These are phyloP conservation scores for Rhododendron kiyosumense DNA, from an alignment of 148 eudicot species.

Conservation along the genomic window DNA sequence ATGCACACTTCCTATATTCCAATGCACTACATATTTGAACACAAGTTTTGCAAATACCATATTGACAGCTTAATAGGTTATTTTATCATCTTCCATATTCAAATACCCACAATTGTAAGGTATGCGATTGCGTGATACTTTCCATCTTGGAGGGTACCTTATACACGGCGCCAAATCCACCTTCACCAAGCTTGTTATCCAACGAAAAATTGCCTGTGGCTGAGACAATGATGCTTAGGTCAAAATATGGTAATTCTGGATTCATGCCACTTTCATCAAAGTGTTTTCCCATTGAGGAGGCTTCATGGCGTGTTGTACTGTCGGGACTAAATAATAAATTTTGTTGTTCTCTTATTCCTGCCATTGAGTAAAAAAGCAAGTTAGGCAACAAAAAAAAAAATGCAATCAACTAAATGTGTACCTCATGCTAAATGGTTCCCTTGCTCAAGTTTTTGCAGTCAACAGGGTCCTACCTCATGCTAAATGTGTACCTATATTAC, in stretches of 20 bases:
- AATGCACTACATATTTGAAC: not conserved
- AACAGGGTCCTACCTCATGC: conserved; percentile 73
- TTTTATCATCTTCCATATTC: not conserved
- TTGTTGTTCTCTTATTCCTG: conserved; percentile 22
- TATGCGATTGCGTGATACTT: not conserved
- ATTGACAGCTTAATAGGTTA: not conserved
- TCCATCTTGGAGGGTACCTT: conserved; percentile 12
- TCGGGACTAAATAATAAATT: conserved; percentile 6
- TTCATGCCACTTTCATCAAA: conserved; percentile 23
- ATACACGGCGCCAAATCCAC: conserved; percentile 31
- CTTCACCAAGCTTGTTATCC: conserved; percentile 22
- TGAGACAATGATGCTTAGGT: conserved; percentile 10
- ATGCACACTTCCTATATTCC: not conserved
- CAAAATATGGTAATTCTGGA: conserved; percentile 21
- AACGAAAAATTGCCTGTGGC: conserved; percentile 19
- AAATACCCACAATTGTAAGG: not conserved
- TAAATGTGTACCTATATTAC: conserved; percentile 83
- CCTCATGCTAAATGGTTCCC: no score
- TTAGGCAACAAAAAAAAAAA: not conserved
- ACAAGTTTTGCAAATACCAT: not conserved
- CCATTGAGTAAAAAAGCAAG: not conserved
- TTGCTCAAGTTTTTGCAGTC: conserved; percentile 72
- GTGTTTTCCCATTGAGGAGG: conserved; percentile 14
- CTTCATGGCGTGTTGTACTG: not conserved
- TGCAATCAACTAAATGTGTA: not conserved